phyloP scores from a whole-genome alignment of 331 rosid species.

The Acacia pycnantha region DNA sequence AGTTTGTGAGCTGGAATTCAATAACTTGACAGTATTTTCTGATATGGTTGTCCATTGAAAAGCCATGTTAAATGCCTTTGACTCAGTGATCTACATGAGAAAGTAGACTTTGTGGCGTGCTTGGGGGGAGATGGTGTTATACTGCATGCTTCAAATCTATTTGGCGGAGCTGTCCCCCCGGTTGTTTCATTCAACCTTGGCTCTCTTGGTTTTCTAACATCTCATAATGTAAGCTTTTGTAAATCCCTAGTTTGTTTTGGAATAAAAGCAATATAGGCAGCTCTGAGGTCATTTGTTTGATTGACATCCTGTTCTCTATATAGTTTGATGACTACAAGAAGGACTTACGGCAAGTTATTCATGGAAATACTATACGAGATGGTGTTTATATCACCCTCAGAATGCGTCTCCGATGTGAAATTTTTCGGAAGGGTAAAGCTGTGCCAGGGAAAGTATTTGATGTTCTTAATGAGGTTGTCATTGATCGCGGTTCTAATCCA shows the following conservation, averaged over 20 bases:
- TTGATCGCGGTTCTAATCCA: conserved; percentile 98
- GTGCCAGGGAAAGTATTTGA: conserved; percentile 93
- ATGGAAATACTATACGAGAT: conserved; percentile 76
- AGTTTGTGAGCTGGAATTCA: conserved; percentile 35
- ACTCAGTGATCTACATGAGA: conserved; percentile 88
- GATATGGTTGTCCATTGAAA: conserved; percentile 24
- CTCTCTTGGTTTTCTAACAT: conserved; percentile 95
- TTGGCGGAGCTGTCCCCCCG: conserved; percentile 89
- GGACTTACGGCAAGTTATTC: conserved; percentile 81
- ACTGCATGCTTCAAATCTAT: conserved; percentile 90
- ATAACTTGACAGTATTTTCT: background rate
- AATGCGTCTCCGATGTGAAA: conserved; percentile 94
- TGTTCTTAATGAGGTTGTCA: conserved; percentile 85
- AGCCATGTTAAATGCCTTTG: conserved; percentile 40
- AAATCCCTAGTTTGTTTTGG: conserved; percentile 24
- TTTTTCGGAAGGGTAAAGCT: conserved; percentile 86
- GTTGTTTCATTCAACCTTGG: conserved; percentile 97
- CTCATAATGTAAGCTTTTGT: conserved; percentile 69
- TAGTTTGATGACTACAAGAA: conserved; percentile 77
- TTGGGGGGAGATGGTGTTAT: conserved; percentile 99
- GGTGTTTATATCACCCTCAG: conserved; percentile 97
- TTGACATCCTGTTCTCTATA: conserved; percentile 35
- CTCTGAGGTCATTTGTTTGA: conserved; percentile 31
- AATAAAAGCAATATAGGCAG: conserved; percentile 16
- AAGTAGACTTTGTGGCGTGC: conserved; percentile 96